These are phyloP conservation scores for Ceratocystis destructans DNA, from an alignment of 2,329 filamentous ascomycete species.

Conservation along the genomic window DNA sequence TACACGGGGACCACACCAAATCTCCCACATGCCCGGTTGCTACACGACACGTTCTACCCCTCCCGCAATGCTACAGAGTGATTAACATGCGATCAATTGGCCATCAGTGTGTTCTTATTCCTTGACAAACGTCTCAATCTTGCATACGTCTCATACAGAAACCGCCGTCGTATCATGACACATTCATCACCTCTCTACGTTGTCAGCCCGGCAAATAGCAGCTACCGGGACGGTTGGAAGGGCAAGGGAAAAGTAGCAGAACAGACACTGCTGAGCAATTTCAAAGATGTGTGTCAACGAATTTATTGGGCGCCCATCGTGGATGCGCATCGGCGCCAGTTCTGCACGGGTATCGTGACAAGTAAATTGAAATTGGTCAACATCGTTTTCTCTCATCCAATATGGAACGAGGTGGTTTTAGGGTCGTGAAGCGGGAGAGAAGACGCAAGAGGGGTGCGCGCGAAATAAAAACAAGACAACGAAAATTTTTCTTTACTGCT, in stretches of 20 bases:
- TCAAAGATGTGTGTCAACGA: not conserved
- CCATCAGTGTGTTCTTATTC: not conserved
- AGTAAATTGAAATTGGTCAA: not conserved
- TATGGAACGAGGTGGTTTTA: not conserved
- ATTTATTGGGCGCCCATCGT: not conserved
- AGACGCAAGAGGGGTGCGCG: not conserved
- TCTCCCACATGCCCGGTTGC: not conserved
- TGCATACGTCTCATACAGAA: not conserved
- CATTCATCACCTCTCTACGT: not conserved
- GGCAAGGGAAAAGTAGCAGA: not conserved
- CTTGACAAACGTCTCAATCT: not conserved
- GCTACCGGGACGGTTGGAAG: not conserved
- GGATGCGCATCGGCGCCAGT: not conserved
- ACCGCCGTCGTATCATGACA: not conserved
- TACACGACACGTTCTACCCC: not conserved
- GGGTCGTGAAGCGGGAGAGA: not conserved
- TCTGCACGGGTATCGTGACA: not conserved
- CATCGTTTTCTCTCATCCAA: not conserved
- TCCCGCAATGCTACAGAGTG: not conserved
- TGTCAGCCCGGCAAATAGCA: not conserved
- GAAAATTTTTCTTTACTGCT: slow-evolving; percentile 11
- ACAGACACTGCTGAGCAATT: not conserved
- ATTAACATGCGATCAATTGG: not conserved
- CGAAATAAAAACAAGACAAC: not conserved
- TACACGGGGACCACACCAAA: not conserved